Percentiles rank a stretch among this genome's conserved stretches.
Conservation (phyloP, 768 basidiomycete genomes). For the Boletus vermiculosoides region DNA sequence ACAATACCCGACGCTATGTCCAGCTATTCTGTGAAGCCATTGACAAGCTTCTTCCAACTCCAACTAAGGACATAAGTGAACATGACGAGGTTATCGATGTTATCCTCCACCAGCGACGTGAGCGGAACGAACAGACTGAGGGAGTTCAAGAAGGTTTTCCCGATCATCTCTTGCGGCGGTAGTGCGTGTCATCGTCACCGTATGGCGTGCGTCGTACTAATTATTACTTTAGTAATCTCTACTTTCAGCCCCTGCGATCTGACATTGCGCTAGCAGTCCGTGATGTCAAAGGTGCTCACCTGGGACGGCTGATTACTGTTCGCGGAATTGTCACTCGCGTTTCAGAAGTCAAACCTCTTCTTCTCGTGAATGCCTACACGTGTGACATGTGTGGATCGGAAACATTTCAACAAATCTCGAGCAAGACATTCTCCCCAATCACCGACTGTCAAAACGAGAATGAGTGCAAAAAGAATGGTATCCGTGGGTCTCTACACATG, state of each 20-base stretch:
- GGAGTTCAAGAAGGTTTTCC: constrained; percentile 81
- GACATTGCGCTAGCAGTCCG: constrained; percentile 85
- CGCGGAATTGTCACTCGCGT: constrained; percentile 98
- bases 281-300: constrained; percentile 78
- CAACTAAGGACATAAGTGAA: constrained; percentile 86
- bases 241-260: constrained; percentile 84
- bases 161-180: constrained; percentile 87
- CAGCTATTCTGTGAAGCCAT: constrained; percentile 86
- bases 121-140: constrained; percentile 81
- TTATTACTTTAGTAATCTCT: constrained; percentile 70
- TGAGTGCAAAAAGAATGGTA: constrained; percentile 82
- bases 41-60: constrained; percentile 84
- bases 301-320: constrained; percentile 94
- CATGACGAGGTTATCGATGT: constrained; percentile 96
- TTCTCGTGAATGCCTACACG: constrained; percentile 96
- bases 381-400: constrained; percentile 98
- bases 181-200: constrained; percentile 58
- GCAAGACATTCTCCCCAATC: constrained; percentile 88
- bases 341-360: constrained; percentile 96
- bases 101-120: constrained; percentile 89
- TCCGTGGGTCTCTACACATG: constrained; percentile 93
- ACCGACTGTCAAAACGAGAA: constrained; percentile 83
- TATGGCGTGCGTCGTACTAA: background rate
- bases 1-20: constrained; percentile 89
- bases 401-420: constrained; percentile 95